phyloP scores from a whole-genome alignment of 345 rosid genomes.

The Trapa bicornis region DNA sequence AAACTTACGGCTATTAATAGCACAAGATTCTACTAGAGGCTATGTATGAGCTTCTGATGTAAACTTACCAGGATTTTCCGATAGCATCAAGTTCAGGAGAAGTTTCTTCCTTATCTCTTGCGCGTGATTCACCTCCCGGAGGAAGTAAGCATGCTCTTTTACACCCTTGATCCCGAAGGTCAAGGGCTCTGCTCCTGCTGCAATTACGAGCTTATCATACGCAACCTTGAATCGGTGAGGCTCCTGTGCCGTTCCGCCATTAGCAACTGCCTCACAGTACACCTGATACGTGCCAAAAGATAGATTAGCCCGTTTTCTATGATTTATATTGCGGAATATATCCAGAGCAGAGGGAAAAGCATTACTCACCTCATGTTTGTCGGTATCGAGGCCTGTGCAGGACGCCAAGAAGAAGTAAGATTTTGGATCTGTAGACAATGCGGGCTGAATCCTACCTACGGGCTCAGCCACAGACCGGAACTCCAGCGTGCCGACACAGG shows the following conservation, averaged over 20 bases:
- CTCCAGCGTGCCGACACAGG: conserved; percentile 75
- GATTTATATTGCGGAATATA: too few species aligned
- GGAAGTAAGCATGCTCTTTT: conserved; percentile 73
- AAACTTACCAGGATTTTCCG: conserved; percentile 64
- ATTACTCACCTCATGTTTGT: conserved; percentile 48
- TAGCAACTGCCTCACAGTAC: conserved; percentile 59
- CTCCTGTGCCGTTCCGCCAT: conserved; percentile 31
- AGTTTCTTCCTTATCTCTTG: conserved; percentile 90
- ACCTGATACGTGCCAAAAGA: conserved; percentile 29
- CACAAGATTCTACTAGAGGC: not conserved
- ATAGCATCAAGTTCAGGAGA: conserved; percentile 85
- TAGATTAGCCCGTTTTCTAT: not conserved
- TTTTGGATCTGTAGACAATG: conserved; percentile 55
- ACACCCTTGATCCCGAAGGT: conserved; percentile 91
- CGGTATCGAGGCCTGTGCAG: conserved; percentile 53
- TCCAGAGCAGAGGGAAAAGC: conserved; percentile 1
- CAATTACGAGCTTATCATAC: conserved; percentile 78
- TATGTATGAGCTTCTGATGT: not conserved
- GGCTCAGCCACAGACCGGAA: conserved; percentile 90
- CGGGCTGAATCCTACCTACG: conserved; percentile 63
- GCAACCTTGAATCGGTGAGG: conserved; percentile 80
- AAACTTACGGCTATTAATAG: not conserved
- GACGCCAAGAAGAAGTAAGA: conserved; percentile 82
- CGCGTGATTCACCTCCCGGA: conserved; percentile 86
- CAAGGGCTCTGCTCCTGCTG: conserved; percentile 84